These are phyloP conservation scores for Boechera divaricarpa DNA, from an alignment of 345 rosid genomes.

Conservation along the genomic window DNA sequence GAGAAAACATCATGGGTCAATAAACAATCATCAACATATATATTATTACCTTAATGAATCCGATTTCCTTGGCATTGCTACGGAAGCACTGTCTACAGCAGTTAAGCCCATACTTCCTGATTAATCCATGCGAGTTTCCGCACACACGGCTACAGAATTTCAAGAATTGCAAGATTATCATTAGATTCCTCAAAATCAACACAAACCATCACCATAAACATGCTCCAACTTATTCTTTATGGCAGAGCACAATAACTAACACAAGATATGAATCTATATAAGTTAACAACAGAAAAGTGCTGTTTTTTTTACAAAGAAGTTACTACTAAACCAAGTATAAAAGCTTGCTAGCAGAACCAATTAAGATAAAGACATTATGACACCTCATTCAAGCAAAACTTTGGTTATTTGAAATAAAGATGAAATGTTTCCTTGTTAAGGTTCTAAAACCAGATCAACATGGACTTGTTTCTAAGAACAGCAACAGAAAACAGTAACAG, in stretches of 20 bases:
- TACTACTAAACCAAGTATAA: neutral
- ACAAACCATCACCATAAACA: neutral
- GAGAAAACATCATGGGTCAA: neutral
- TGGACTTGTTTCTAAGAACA: neutral
- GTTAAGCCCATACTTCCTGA: slow-evolving; percentile 51
- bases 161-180: neutral
- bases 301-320: neutral
- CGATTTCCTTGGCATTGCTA: slow-evolving; percentile 52
- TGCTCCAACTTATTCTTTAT: neutral
- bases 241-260: neutral
- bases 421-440: too few species aligned
- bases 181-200: neutral
- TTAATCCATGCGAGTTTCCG: slow-evolving; percentile 52
- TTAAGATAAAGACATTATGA: neutral
- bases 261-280: neutral
- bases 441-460: neutral
- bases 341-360: neutral
- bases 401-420: too few species aligned
- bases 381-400: neutral
- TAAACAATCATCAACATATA: neutral
- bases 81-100: slow-evolving; percentile 49
- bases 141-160: slow-evolving; percentile 38
- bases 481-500: neutral
- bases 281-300: neutral
- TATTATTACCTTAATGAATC: slow-evolving; percentile 60